A percentile compares a stretch with the other conserved stretches of the same genome.
phyloP scores from a whole-genome alignment of 1,284 basidiomycete genomes.

The Moniliophthora roreri region DNA sequence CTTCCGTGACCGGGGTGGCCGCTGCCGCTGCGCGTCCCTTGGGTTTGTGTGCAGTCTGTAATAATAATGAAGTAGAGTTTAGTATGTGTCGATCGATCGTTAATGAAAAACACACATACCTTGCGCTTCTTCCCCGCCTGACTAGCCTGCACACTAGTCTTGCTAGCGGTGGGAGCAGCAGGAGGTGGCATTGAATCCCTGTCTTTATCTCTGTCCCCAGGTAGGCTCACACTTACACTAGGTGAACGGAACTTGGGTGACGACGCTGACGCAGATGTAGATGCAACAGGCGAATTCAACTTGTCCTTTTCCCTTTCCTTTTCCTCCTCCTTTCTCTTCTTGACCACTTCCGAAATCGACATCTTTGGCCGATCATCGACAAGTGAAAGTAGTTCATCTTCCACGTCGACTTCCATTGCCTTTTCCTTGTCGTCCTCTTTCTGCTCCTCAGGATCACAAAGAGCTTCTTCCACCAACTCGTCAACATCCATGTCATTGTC shows the following conservation, averaged over 20 bases:
- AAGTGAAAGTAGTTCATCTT: slow-evolving; percentile 69
- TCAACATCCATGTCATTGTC: slow-evolving; percentile 43
- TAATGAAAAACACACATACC: slow-evolving; percentile 30
- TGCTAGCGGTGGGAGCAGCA: slow-evolving; percentile 31
- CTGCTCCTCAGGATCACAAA: slow-evolving; percentile 24
- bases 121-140: slow-evolving; percentile 52
- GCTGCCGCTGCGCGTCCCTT: slow-evolving; percentile 37
- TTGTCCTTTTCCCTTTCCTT: neutral
- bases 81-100: slow-evolving; percentile 5
- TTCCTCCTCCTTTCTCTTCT: slow-evolving; percentile 5
- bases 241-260: slow-evolving; percentile 21
- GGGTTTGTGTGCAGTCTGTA: slow-evolving; percentile 40
- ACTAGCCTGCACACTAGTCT: slow-evolving; percentile 19
- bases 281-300: neutral
- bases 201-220: too few relatives aligned
- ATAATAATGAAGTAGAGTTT: slow-evolving; percentile 9
- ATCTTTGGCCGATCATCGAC: slow-evolving; percentile 48
- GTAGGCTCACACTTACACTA: slow-evolving; percentile 19
- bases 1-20: slow-evolving; percentile 17
- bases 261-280: slow-evolving; percentile 9
- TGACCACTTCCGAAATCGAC: slow-evolving; percentile 8
- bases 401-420: slow-evolving; percentile 57
- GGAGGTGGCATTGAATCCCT: slow-evolving; percentile 62
- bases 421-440: slow-evolving; percentile 17
- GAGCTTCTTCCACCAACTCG: slow-evolving; percentile 38